Evolutionary conservation across 768 basidiomycete genomes (phyloP).

Genomic region (Rhodotorula kratochvilovae): DNA sequence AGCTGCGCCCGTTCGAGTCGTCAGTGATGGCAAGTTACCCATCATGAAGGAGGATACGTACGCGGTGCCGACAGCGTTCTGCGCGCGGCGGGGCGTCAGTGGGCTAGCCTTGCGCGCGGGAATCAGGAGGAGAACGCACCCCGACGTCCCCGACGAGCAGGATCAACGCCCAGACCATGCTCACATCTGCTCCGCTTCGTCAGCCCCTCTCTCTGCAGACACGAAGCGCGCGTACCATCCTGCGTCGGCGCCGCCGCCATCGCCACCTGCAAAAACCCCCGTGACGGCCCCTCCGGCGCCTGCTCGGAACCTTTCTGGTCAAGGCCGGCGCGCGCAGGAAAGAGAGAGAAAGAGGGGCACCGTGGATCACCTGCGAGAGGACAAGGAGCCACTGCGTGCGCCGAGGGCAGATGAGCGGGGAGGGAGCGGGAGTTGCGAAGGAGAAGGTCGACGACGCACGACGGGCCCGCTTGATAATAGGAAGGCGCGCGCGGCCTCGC

Average conservation of each 20-base stretch:
- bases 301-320: background rate
- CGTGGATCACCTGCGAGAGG: background rate
- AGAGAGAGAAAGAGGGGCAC: background rate
- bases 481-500: no score
- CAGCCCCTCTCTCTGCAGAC: background rate
- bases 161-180: background rate
- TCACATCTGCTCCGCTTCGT: background rate
- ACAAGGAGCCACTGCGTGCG: background rate
- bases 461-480: background rate
- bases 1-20: background rate
- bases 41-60: background rate
- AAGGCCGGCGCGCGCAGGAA: no score
- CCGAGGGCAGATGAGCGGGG: background rate
- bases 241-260: background rate
- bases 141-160: background rate
- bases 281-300: background rate
- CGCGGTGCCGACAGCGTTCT: background rate
- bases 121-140: background rate
- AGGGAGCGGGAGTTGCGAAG: background rate
- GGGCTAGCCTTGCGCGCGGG: accelerated
- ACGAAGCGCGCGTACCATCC: background rate
- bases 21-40: no score
- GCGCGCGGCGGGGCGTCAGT: no score
- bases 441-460: background rate
- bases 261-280: background rate